Conservation (phyloP, 2,329 filamentous ascomycete genomes). For the Cordyceps javanica region DNA sequence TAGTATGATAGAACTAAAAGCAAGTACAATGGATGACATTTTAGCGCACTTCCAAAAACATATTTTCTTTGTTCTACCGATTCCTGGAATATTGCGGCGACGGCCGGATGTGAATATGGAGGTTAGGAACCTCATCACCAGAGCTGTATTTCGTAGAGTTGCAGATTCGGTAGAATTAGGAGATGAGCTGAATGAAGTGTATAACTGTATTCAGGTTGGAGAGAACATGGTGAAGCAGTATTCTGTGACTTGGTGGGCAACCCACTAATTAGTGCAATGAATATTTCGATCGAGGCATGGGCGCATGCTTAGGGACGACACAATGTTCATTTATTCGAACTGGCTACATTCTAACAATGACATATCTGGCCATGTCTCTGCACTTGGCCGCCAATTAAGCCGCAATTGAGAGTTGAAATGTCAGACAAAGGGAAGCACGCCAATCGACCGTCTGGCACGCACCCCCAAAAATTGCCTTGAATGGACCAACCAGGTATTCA, state of each 20-base stretch:
- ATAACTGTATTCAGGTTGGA: background rate
- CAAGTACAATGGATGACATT: constrained; percentile 39
- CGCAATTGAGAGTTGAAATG: too few relatives aligned
- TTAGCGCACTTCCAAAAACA: constrained; percentile 34
- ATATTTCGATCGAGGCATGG: too few relatives aligned
- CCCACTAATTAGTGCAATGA: too few relatives aligned
- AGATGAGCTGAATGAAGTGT: background rate
- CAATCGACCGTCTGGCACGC: too few relatives aligned
- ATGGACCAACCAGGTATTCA: background rate
- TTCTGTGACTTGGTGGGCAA: too few relatives aligned
- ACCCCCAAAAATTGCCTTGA: background rate
- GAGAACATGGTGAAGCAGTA: background rate
- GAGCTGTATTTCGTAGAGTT: background rate
- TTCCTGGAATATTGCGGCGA: background rate
- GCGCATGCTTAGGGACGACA: too few relatives aligned
- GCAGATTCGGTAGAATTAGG: background rate
- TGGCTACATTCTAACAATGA: too few relatives aligned
- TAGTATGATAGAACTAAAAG: constrained; percentile 41
- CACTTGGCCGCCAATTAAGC: too few relatives aligned
- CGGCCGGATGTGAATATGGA: background rate
- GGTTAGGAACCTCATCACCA: background rate
- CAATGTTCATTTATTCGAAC: too few relatives aligned
- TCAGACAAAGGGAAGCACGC: too few relatives aligned
- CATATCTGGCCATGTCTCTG: too few relatives aligned
- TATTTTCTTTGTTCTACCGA: constrained; percentile 7